Base-by-base conservation (phyloP, 768 basidiomycete species). In the Hericium erinaceus region DNA sequence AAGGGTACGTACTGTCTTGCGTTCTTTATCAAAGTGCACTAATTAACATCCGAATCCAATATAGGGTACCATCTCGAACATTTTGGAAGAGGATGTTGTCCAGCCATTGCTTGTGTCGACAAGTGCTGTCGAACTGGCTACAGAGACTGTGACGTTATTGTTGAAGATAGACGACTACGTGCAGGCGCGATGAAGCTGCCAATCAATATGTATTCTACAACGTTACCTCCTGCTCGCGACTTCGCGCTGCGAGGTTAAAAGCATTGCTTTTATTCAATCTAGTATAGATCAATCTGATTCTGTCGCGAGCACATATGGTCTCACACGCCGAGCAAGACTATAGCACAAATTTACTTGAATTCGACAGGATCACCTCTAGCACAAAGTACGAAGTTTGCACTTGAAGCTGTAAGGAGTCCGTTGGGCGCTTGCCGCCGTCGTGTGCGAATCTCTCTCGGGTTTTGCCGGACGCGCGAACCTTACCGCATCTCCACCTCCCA, bases 151-250 rank as follows among this genome's bases (percentile, higher is more conserved):
- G n/a, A 92, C 94, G 63, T 73, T 99, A 65, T 72, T 99, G 67
- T 72, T 99, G 69, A 92, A 97, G 75, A 98, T 99, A 13, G 95
- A 98, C 69, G 95, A 93, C 66, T 93, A 91, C 64, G 89, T 91
- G 60, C 89, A 90, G 72, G 77, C 84, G 60, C 81, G 89, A 72
- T 88, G 24, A 26, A 46, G 33, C 8, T 33, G 33, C 44, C 15
- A 46, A 46, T 46, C 33, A 46, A 46, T n/a, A 46, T 46, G 44
- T 46, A 46, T 46, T 18, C 33, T 33, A 33, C 33, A 6, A 33
- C 33, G 33, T 33, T 33, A 33, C 33, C 33, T 33, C 26, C 26
- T 26, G 26, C 26, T 26, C 33, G 33, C 7, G 33, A 33, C 9
- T 33, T 33, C 9, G 33, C 33, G 33, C 1, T 33, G 33, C 33